phyloP scores from a whole-genome alignment of 805 yeast genomes.

The Kazachstania taianensis region DNA sequence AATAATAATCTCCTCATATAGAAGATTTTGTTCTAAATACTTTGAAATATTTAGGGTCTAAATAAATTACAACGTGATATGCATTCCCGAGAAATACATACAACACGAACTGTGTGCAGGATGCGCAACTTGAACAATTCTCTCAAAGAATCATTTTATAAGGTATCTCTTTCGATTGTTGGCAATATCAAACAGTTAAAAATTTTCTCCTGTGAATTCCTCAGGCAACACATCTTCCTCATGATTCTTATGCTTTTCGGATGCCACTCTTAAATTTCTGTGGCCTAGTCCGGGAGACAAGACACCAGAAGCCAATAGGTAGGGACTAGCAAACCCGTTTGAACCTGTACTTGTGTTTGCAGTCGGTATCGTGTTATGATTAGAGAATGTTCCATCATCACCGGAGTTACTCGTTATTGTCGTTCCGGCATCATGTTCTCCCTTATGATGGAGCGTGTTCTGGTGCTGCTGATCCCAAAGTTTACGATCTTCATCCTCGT shows the following conservation, averaged over 20 bases:
- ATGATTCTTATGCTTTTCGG: conserved; percentile 2
- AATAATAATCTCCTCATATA: too few species aligned
- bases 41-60: too few species aligned
- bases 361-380: conserved; percentile 8
- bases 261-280: conserved; percentile 7
- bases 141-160: too few species aligned
- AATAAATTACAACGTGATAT: too few species aligned
- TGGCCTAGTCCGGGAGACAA: conserved; percentile 37
- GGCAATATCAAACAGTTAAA: too few species aligned
- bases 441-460: conserved; percentile 2
- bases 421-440: conserved; percentile 1
- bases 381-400: conserved; percentile 11
- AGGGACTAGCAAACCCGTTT: conserved; percentile 57
- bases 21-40: too few species aligned
- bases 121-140: too few species aligned
- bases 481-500: conserved; percentile 23
- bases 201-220: background rate
- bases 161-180: too few species aligned
- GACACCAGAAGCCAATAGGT: conserved; percentile 52
- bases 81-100: too few species aligned
- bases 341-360: conserved; percentile 21
- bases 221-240: conserved; percentile 6
- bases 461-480: conserved; percentile 26
- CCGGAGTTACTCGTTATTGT: conserved; percentile 12
- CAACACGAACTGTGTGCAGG: too few species aligned